Evolutionary conservation across 208 protist species (phyloP).

Genomic region (Tritrichomonas musculus): DNA sequence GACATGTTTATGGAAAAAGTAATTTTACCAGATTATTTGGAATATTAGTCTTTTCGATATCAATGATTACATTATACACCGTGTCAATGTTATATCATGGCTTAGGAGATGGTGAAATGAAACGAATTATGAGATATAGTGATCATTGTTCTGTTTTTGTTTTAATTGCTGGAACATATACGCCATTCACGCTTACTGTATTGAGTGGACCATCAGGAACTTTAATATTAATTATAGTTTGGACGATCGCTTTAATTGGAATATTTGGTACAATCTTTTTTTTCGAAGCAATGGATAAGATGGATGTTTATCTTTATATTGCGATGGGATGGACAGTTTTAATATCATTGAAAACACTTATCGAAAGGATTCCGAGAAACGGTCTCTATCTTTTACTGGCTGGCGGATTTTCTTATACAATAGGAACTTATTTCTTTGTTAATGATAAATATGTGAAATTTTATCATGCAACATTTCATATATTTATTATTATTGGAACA

Average conservation of each 20-base stretch:
- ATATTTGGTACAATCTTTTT: not conserved
- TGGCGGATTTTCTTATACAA: not conserved
- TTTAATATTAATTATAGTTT: not conserved
- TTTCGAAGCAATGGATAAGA: not conserved
- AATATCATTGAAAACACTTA: not conserved
- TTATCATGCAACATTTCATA: not conserved
- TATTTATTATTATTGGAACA: not conserved
- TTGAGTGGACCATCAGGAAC: not conserved
- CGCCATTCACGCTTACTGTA: not conserved
- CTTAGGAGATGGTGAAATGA: not conserved
- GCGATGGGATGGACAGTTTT: not conserved
- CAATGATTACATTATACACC: not conserved
- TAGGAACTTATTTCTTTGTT: not conserved
- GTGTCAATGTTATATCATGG: not conserved
- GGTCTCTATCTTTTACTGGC: not conserved
- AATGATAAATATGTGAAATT: not conserved
- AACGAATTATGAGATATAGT: not conserved
- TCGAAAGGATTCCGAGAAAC: not conserved
- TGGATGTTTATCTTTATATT: not conserved
- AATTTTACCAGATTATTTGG: no score
- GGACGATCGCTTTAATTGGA: not conserved
- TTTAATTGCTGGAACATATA: not conserved
- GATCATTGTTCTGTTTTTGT: not conserved
- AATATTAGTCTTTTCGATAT: not conserved
- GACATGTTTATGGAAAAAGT: no score